phyloP scores from a whole-genome alignment of 2,329 filamentous ascomycete species.

The Phialocephala sp. region DNA sequence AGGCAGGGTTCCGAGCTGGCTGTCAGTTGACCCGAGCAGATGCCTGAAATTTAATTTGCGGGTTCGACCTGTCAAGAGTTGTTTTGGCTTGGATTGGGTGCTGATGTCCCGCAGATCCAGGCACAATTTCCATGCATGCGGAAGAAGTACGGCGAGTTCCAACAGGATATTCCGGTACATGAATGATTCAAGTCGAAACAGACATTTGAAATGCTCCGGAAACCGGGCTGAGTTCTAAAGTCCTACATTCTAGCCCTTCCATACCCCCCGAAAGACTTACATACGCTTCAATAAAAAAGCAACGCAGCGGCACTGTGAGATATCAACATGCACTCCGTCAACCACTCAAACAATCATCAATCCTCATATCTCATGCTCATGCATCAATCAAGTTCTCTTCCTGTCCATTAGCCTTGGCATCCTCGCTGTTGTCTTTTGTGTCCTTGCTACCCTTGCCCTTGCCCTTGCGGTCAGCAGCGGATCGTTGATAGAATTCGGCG shows the following conservation, averaged over 20 bases:
- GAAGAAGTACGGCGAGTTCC: background rate
- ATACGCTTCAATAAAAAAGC: slow-evolving; percentile 22
- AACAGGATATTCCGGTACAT: background rate
- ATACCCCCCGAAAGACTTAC: slow-evolving; percentile 30
- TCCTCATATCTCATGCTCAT: slow-evolving; percentile 42
- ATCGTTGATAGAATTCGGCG: slow-evolving; percentile 81
- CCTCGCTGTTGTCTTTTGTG: slow-evolving; percentile 47
- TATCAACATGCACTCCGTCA: slow-evolving; percentile 28
- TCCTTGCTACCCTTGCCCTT: slow-evolving; percentile 62
- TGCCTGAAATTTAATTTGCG: background rate
- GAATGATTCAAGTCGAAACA: slow-evolving; percentile 2
- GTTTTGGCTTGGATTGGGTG: background rate
- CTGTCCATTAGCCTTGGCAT: slow-evolving; percentile 44
- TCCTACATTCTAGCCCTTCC: slow-evolving; percentile 35
- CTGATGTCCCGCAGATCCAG: too few relatives aligned
- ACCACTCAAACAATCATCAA: slow-evolving; percentile 20
- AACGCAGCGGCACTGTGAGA: slow-evolving; percentile 20
- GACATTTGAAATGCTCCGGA: background rate
- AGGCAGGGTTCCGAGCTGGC: background rate
- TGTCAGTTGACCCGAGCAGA: slow-evolving; percentile 25
- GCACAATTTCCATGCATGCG: background rate
- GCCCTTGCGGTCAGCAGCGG: slow-evolving; percentile 65
- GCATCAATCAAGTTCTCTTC: slow-evolving; percentile 68
- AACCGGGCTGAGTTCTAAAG: slow-evolving; percentile 22
- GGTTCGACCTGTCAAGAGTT: background rate